phyloP scores from a whole-genome alignment of 2,329 filamentous ascomycete species.

The Exophiala spinifera region DNA sequence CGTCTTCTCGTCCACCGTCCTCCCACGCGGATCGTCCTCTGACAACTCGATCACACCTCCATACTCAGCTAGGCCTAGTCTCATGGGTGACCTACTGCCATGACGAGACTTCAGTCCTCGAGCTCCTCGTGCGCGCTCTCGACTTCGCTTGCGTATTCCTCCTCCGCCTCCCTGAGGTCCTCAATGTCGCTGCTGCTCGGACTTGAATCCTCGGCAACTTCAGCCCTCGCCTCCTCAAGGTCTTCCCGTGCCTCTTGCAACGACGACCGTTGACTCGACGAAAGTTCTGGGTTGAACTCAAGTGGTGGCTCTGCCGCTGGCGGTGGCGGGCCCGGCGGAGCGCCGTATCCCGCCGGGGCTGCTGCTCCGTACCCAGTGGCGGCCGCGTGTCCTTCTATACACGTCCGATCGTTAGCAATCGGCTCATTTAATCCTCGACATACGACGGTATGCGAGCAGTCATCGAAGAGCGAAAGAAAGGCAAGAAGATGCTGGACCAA shows the following conservation, averaged over 20 bases:
- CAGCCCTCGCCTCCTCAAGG: conserved; percentile 16
- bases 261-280: conserved; percentile 19
- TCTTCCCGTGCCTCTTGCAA: conserved; percentile 24
- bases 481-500: background rate
- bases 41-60: no score
- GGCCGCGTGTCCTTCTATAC: background rate
- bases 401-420: background rate
- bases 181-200: conserved; percentile 25
- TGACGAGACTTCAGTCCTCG: no score
- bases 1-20: no score
- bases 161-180: conserved; percentile 19
- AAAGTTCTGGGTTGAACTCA: conserved; percentile 22
- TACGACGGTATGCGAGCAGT: background rate
- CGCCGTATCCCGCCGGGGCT: conserved; percentile 12
- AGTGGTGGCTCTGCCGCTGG: conserved; percentile 13
- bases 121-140: conserved; percentile 21
- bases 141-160: conserved; percentile 23
- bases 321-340: background rate
- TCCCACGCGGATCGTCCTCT: no score
- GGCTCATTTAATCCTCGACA: background rate
- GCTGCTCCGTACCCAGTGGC: background rate
- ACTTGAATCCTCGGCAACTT: conserved; percentile 21
- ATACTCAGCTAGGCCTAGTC: no score
- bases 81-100: no score
- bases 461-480: background rate